A percentile compares a stretch with the other conserved stretches of the same genome.
Conservation (phyloP, 805 yeast species). For the Naumovozyma castellii region DNA sequence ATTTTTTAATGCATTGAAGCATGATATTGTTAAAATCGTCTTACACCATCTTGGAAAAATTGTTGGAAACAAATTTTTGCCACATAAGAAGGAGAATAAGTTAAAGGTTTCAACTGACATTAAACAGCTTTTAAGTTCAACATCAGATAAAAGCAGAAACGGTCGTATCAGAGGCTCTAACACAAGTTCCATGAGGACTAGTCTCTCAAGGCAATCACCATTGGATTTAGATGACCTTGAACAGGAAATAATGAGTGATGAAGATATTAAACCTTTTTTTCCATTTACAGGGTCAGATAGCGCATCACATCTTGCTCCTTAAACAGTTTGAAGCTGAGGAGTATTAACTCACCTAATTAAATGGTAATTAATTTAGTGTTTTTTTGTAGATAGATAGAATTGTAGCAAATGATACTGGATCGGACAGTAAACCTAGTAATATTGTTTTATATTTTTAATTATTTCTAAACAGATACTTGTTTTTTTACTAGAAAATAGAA, state of each 20-base stretch:
- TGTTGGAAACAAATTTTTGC: slow-evolving; percentile 49
- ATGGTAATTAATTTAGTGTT: no score
- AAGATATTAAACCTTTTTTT: slow-evolving; percentile 9
- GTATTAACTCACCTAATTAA: no score
- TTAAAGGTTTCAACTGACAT: slow-evolving; percentile 14
- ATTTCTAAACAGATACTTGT: no score
- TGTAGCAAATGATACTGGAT: no score
- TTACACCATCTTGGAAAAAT: slow-evolving; percentile 52
- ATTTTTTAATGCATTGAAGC: slow-evolving; percentile 40
- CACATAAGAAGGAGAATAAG: slow-evolving; percentile 33
- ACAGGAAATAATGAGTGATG: slow-evolving; percentile 3
- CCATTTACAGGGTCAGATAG: neutral
- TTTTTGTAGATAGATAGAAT: no score
- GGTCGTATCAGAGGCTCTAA: neutral
- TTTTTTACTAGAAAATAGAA: no score
- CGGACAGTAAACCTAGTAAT: no score
- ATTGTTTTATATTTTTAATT: no score
- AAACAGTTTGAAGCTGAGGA: no score
- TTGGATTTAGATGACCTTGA: neutral
- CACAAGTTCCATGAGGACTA: neutral
- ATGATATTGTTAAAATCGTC: slow-evolving; percentile 47
- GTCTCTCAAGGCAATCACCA: neutral
- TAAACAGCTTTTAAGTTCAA: slow-evolving; percentile 10
- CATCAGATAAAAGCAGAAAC: neutral
- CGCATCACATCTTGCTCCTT: neutral